Percentiles rank a stretch among this genome's conserved stretches.
phyloP scores from a whole-genome alignment of 2,329 filamentous ascomycete genomes.

The Colletotrichum australisinense region DNA sequence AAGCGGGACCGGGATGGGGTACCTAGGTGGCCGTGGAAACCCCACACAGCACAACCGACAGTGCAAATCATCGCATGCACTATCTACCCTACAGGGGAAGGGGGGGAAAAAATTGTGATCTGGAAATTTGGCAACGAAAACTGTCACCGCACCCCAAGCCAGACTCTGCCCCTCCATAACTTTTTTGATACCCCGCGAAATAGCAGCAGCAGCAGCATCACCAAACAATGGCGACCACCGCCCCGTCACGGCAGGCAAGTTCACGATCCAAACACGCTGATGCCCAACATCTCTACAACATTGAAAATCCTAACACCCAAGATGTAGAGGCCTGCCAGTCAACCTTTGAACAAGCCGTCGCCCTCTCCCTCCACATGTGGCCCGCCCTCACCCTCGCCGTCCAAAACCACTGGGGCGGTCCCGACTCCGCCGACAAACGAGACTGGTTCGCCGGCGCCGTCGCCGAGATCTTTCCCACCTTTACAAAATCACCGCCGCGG shows the following conservation, averaged over 20 bases:
- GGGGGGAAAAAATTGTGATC: constrained; percentile 29
- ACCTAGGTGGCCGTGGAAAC: background rate
- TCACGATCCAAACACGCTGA: no score
- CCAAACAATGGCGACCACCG: constrained; percentile 33
- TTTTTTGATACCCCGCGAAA: constrained; percentile 22
- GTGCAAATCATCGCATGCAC: constrained; percentile 27
- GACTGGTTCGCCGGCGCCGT: constrained; percentile 96
- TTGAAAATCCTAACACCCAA: no score
- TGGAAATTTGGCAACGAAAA: constrained; percentile 7
- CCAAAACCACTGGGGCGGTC: constrained; percentile 87
- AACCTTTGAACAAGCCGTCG: constrained; percentile 88
- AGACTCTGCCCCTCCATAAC: constrained; percentile 25
- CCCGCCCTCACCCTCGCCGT: constrained; percentile 88
- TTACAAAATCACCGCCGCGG: constrained; percentile 54
- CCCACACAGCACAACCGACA: constrained; percentile 21
- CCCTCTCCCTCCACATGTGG: constrained; percentile 88
- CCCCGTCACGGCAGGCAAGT: constrained; percentile 33
- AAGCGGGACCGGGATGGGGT: background rate
- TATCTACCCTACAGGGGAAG: background rate
- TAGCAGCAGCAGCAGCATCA: background rate
- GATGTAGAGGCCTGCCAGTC: constrained; percentile 51
- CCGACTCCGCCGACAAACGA: constrained; percentile 85
- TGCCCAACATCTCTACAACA: no score
- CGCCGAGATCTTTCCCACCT: constrained; percentile 81
- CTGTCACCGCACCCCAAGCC: constrained; percentile 11